These are phyloP conservation scores for Neurospora sp. DNA, from an alignment of 495 filamentous ascomycete species.

Conservation along the genomic window DNA sequence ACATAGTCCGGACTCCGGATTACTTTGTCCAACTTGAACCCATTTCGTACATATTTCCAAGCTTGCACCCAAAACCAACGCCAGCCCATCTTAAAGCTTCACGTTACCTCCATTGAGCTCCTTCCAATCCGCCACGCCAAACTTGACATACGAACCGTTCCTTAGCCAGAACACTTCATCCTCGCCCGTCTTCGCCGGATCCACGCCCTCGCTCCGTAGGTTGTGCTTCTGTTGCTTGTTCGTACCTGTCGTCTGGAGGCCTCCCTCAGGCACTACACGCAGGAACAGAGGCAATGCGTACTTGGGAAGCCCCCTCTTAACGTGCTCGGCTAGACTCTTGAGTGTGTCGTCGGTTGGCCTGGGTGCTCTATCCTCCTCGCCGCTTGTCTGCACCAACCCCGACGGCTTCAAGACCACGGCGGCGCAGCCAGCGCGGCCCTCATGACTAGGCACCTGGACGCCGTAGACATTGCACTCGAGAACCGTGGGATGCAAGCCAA, in stretches of 20 bases:
- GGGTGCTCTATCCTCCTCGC: constrained; percentile 6
- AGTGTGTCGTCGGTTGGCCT: constrained; percentile 34
- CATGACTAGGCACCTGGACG: constrained; percentile 69
- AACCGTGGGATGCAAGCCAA: constrained; percentile 58
- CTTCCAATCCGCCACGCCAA: constrained; percentile 57
- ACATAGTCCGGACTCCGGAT: not conserved
- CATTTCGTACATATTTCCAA: not conserved
- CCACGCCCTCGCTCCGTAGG: constrained; percentile 63
- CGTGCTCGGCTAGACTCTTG: constrained; percentile 49
- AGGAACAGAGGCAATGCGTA: constrained; percentile 77
- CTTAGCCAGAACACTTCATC: constrained; percentile 62
- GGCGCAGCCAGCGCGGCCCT: constrained; percentile 80
- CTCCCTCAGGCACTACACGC: constrained; percentile 43
- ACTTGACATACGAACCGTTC: constrained; percentile 55
- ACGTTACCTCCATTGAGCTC: constrained; percentile 55
- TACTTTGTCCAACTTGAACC: not conserved
- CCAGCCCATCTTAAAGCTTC: constrained; percentile 44
- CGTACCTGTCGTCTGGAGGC: constrained; percentile 63
- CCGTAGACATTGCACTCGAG: constrained; percentile 85
- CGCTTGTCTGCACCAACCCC: constrained; percentile 16
- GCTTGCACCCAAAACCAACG: not conserved
- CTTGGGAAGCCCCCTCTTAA: constrained; percentile 47
- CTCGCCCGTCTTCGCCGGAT: constrained; percentile 44
- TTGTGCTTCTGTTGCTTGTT: constrained; percentile 78
- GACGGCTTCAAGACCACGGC: constrained; percentile 46